Evolutionary conservation across 768 basidiomycete species (phyloP).

Genomic region (Suillus alpinus): DNA sequence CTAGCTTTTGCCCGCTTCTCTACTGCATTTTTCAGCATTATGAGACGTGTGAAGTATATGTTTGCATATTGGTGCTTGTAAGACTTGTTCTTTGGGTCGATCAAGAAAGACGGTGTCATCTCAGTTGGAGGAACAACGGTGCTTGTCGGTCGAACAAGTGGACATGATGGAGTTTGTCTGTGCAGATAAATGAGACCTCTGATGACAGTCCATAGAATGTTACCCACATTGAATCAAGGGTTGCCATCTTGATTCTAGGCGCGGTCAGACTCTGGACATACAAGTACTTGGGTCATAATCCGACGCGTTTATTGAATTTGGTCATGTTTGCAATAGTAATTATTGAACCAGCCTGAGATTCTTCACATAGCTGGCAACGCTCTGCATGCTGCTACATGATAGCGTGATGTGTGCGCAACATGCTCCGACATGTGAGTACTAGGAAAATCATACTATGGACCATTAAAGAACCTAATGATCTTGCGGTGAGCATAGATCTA

Average conservation of each 20-base stretch:
- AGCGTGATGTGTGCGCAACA: too few relatives aligned
- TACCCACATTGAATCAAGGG: slow-evolving; percentile 5
- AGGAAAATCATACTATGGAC: too few relatives aligned
- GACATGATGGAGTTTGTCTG: slow-evolving; percentile 22
- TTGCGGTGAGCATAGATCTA: too few relatives aligned
- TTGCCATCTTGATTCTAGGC: neutral
- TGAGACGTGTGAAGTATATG: slow-evolving; percentile 64
- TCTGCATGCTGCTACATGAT: too few relatives aligned
- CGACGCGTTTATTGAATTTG: slow-evolving; percentile 10
- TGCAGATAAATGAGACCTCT: neutral
- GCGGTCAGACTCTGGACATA: neutral
- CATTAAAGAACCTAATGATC: too few relatives aligned
- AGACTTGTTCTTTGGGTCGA: slow-evolving; percentile 43
- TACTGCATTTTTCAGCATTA: slow-evolving; percentile 46
- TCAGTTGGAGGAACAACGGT: slow-evolving; percentile 26
- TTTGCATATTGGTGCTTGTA: slow-evolving; percentile 73
- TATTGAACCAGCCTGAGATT: too few relatives aligned
- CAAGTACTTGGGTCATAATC: neutral
- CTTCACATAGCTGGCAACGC: too few relatives aligned
- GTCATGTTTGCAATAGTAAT: slow-evolving; percentile 6
- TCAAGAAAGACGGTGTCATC: slow-evolving; percentile 39
- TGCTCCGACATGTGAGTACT: too few relatives aligned
- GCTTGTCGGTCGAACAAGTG: slow-evolving; percentile 28
- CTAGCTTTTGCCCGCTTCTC: slow-evolving; percentile 44
- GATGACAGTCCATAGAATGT: neutral